phyloP scores from a whole-genome alignment of 2,329 filamentous ascomycete species.

The Paecilomyces sp. region DNA sequence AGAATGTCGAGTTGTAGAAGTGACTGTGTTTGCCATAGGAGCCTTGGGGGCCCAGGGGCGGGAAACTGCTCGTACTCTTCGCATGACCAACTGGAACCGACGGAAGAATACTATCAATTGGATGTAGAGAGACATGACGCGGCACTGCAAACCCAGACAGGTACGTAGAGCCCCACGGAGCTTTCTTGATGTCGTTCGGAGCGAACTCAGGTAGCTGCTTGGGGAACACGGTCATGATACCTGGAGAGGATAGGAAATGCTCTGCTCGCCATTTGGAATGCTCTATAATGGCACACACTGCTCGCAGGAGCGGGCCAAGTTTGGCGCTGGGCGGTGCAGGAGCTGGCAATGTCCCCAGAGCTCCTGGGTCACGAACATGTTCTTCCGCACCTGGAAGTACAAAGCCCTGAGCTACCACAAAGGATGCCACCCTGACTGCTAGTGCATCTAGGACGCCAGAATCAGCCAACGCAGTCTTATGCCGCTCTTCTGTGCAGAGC shows the following conservation, averaged over 20 bases:
- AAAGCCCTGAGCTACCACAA: constrained; percentile 60
- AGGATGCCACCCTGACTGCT: constrained; percentile 63
- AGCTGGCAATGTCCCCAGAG: constrained; percentile 53
- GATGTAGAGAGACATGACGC: constrained; percentile 42
- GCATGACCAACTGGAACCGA: constrained; percentile 29
- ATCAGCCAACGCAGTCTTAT: constrained; percentile 65
- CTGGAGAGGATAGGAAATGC: constrained; percentile 61
- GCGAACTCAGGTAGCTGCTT: constrained; percentile 46
- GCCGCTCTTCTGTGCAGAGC: constrained; percentile 60
- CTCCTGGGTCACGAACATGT: constrained; percentile 47
- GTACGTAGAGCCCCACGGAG: constrained; percentile 48
- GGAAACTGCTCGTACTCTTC: constrained; percentile 41
- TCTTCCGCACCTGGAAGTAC: constrained; percentile 60
- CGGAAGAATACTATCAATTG: constrained; percentile 62
- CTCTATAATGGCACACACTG: constrained; percentile 67
- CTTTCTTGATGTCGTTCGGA: constrained; percentile 41
- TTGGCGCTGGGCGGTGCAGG: constrained; percentile 53
- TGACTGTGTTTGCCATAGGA: constrained; percentile 27
- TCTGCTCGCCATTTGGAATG: constrained; percentile 73
- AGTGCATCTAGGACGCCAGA: constrained; percentile 71
- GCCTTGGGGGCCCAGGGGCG: constrained; percentile 43
- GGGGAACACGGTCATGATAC: constrained; percentile 63
- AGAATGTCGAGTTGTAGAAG: constrained; percentile 28
- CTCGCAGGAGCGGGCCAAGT: constrained; percentile 66
- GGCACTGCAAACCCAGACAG: constrained; percentile 44